Evolutionary conservation across 495 filamentous ascomycete species (phyloP), one percentile per base, ranked within the genome.

Genomic region (Hyaloscypha finlandica): DNA sequence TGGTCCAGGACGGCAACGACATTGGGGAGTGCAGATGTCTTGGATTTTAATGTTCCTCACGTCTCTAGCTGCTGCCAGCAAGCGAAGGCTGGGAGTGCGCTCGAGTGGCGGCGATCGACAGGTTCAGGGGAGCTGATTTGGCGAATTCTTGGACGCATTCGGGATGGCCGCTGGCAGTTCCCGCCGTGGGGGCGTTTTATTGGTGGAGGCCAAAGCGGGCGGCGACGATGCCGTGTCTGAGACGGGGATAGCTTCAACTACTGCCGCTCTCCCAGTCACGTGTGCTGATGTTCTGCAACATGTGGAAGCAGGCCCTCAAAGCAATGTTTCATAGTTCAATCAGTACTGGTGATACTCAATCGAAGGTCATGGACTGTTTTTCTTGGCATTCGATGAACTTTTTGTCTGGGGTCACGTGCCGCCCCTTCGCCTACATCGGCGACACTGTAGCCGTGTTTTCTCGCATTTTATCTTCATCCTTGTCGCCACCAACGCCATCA

Each of bases 401-500:
- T 2, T 25, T 1, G 25, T 25, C 25, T 25, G 25, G 25, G 2
- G 25, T 37, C 35, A 37, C 35, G 35, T 37, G 35, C n/a, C n/a
- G n/a, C n/a, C n/a, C 35, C 8, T 6, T 48, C 42, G 42, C 42
- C 42, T 48, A 19, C 16, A 48, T 48, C 42, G 42, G 42, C 42
- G 8, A 12, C 42, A 4, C 4, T 22, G n/a, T 2, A 37, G 35
- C 35, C 45, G 11, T 45, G 2, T 56, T 58, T 25, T 57, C 53
- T 25, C 25, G 25, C 25, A 25, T 25, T 25, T 25, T 59, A 63
- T 68, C 65, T 53, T 63, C 37, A 63, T 68, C 65, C 65, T 37
- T 68, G 65, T 68, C 65, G 65, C 65, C 65, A 68, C 65, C 42
- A 68, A 68, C 60, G 33, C 52, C 59, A 35, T 53, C 56, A 6